Base-by-base conservation (phyloP, 768 basidiomycete genomes). In the Kwoniella europaea region DNA sequence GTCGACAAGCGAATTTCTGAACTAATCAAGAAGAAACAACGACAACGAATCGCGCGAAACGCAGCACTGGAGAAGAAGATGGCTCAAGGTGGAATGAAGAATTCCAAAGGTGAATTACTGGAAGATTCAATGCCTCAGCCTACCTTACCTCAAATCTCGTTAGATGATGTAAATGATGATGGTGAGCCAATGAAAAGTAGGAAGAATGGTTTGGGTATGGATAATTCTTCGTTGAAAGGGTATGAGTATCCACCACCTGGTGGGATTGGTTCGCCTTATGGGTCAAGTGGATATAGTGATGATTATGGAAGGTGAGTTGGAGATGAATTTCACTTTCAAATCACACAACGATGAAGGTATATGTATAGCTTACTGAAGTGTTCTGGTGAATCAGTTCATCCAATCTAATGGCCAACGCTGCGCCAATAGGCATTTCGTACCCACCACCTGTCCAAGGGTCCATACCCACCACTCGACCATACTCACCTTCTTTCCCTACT, bases 1-100 rank as follows among this genome's bases (percentile, higher is more conserved):
- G 93, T 98, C 61, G 96, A 99, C 86, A 98, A 98, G 92, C 94
- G 96, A 73, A 98, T 98, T 76, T 88, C 90, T 68, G 92, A 91
- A 80, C 90, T 98, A 69, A 93, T 98, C 87, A 94, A 92, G 84
- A 91, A 92, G 73, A 91, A 91, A 83, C 91, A 91, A 76, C 91
- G 92, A 79, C 91, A 95, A 78, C 90, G 97, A 43, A 86, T 92
- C 43, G 89, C 88, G 1, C 91, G 91, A 74, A 91, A 92, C 60
- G 90, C 90, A 10, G 91, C 89, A 54, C 86, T 91, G 27, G 96
- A 93, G 18, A 90, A 90, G 86, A 94, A 93, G 81, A 91, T 98
- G 83, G 97, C 94, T 3, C 88, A 88, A 78, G 93, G 94, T 68
- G 95, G 94, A 82, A 87, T 96, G 74, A 94, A 92, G 87, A 93